Evolutionary conservation across 805 yeast species (phyloP).

Genomic region (Ogataea salicorniae): DNA sequence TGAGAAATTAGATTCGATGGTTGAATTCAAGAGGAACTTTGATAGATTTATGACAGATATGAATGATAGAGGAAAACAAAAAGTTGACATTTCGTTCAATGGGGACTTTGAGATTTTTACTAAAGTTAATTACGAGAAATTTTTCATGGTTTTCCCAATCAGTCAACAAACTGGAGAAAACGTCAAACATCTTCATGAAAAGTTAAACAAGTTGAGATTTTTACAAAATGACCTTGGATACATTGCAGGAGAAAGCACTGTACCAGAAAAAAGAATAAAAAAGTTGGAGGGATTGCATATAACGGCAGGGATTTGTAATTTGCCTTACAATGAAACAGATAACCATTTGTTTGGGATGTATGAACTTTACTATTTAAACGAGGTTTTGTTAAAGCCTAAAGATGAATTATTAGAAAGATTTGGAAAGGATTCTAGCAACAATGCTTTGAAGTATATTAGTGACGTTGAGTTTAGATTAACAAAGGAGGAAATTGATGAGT

Average conservation of each 20-base stretch:
- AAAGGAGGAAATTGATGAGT: slow-evolving; percentile 8
- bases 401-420: slow-evolving; percentile 13
- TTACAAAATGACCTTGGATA: slow-evolving; percentile 12
- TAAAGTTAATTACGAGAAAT: slow-evolving; percentile 9
- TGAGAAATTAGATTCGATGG: slow-evolving; percentile 5
- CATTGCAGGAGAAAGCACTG: slow-evolving; percentile 15
- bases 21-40: slow-evolving; percentile 10
- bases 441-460: slow-evolving; percentile 10
- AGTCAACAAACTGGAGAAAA: slow-evolving; percentile 1
- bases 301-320: slow-evolving; percentile 13
- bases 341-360: slow-evolving; percentile 21
- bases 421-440: slow-evolving; percentile 9
- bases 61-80: neutral
- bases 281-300: slow-evolving; percentile 14
- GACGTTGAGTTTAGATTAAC: slow-evolving; percentile 10
- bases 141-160: slow-evolving; percentile 12
- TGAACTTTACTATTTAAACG: slow-evolving; percentile 22
- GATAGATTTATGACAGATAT: slow-evolving; percentile 5
- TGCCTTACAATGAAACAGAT: neutral
- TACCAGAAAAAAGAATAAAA: slow-evolving; percentile 6
- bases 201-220: slow-evolving; percentile 6
- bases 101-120: slow-evolving; percentile 9
- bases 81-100: slow-evolving; percentile 5
- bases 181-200: slow-evolving; percentile 3
- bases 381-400: slow-evolving; percentile 21